Percentiles rank a stretch among this genome's conserved stretches.
phyloP scores from a whole-genome alignment of 83 land plant genomes.

The Diphasiastrum complanatum region DNA sequence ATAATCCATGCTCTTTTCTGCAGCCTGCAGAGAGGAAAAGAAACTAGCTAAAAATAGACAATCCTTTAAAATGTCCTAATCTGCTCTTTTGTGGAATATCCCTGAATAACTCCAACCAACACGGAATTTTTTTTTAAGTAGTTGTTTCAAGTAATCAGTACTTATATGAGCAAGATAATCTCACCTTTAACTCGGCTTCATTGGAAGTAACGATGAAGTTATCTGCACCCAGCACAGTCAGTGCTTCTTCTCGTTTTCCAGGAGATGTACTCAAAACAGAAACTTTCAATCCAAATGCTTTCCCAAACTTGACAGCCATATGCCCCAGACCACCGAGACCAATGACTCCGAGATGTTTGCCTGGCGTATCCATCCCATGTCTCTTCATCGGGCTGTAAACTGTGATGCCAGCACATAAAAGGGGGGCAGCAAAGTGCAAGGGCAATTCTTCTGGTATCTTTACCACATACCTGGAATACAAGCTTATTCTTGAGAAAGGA shows the following conservation, averaged over 20 bases:
- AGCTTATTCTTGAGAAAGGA: neutral
- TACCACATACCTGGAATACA: no score
- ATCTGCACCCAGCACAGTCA: neutral
- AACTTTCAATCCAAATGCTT: neutral
- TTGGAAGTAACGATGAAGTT: neutral
- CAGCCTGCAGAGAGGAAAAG: no score
- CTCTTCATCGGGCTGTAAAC: neutral
- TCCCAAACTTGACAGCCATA: constrained; percentile 2
- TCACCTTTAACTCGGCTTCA: no score
- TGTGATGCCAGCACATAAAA: neutral
- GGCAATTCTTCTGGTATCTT: neutral
- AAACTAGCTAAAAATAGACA: no score
- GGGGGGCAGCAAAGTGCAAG: neutral
- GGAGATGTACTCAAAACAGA: neutral
- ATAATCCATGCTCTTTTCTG: no score
- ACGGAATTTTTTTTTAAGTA: no score
- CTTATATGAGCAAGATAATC: no score
- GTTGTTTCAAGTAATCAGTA: no score
- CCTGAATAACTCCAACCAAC: no score
- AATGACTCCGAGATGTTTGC: neutral
- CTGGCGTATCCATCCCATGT: neutral
- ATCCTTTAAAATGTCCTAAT: no score
- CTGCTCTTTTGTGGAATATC: no score
- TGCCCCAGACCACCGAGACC: neutral
- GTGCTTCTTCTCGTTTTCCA: neutral